A percentile compares a stretch with the other conserved stretches of the same genome.
phyloP scores from a whole-genome alignment of 163 green algal species.

The Scenedesmus sp. region DNA sequence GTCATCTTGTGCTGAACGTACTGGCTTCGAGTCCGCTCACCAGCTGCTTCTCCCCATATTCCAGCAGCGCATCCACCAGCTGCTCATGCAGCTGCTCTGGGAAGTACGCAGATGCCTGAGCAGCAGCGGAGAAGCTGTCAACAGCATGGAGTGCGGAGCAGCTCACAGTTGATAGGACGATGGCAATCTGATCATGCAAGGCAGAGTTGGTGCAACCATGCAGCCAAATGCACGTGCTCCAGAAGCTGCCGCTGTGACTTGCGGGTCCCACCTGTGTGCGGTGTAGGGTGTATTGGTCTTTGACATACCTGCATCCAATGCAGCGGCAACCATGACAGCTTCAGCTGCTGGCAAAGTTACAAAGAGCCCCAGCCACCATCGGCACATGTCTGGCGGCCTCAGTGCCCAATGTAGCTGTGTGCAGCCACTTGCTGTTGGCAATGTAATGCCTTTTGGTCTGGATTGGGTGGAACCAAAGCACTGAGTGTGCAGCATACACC shows the following conservation, averaged over 20 bases:
- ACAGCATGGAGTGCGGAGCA: too few species aligned
- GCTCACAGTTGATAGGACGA: too few species aligned
- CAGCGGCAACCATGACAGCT: not conserved
- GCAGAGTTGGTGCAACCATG: not conserved
- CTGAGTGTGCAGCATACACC: not conserved
- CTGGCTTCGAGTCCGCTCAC: not conserved
- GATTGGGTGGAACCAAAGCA: too few species aligned
- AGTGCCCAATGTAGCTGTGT: too few species aligned
- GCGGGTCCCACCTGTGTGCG: conserved; percentile 42
- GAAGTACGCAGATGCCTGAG: conserved; percentile 83
- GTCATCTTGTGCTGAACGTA: too few species aligned
- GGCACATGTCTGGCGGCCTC: too few species aligned
- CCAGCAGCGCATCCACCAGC: conserved; percentile 82
- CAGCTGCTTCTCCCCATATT: conserved; percentile 79
- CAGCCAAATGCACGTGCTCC: too few species aligned
- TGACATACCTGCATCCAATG: not conserved
- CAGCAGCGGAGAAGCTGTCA: not conserved
- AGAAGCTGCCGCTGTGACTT: too few species aligned
- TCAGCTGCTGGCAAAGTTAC: not conserved
- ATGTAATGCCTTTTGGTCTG: too few species aligned
- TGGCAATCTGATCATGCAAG: not conserved
- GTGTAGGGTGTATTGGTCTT: conserved; percentile 57
- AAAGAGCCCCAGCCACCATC: not conserved
- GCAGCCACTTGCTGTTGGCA: too few species aligned
- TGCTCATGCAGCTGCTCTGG: conserved; percentile 63